phyloP scores from a whole-genome alignment of 179 eudicot species.

The Patellifolia procumbens region DNA sequence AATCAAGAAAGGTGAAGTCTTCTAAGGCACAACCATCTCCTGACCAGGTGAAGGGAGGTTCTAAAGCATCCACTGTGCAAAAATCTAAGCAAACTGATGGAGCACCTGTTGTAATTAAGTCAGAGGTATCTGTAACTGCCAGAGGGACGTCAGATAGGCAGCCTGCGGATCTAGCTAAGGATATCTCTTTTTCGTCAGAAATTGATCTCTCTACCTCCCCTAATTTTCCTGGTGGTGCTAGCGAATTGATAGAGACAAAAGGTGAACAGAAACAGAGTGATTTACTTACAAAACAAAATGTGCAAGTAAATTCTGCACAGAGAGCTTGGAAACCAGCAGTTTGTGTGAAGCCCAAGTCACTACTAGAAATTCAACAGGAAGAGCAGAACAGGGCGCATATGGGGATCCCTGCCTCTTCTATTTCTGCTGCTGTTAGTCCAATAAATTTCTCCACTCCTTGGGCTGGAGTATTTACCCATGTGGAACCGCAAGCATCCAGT shows the following conservation, averaged over 20 bases:
- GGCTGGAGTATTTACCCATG: slow-evolving; percentile 61
- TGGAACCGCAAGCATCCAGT: slow-evolving; percentile 43
- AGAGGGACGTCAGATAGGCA: slow-evolving; percentile 21
- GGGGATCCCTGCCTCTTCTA: slow-evolving; percentile 47
- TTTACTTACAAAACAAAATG: slow-evolving; percentile 29
- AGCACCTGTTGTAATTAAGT: slow-evolving; percentile 22
- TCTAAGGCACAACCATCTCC: slow-evolving; percentile 64
- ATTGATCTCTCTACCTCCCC: slow-evolving; percentile 26
- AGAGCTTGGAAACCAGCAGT: slow-evolving; percentile 95
- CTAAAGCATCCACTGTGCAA: slow-evolving; percentile 41
- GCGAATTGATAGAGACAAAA: slow-evolving; percentile 34
- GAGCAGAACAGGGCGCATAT: slow-evolving; percentile 63
- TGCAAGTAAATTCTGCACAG: slow-evolving; percentile 36
- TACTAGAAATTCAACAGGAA: slow-evolving; percentile 90
- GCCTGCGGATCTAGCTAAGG: slow-evolving; percentile 24
- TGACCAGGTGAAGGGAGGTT: slow-evolving; percentile 56
- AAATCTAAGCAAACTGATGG: slow-evolving; percentile 46
- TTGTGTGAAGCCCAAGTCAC: slow-evolving; percentile 79
- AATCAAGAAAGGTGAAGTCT: slow-evolving; percentile 73
- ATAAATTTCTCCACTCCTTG: slow-evolving; percentile 58
- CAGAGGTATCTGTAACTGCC: slow-evolving; percentile 26
- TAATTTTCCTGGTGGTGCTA: slow-evolving; percentile 19
- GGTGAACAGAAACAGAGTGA: slow-evolving; percentile 36
- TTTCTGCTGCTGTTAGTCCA: slow-evolving; percentile 42
- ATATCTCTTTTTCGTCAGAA: slow-evolving; percentile 25